phyloP scores from a whole-genome alignment of 169 alveolate genomes.

The Plasmodium fragile region DNA sequence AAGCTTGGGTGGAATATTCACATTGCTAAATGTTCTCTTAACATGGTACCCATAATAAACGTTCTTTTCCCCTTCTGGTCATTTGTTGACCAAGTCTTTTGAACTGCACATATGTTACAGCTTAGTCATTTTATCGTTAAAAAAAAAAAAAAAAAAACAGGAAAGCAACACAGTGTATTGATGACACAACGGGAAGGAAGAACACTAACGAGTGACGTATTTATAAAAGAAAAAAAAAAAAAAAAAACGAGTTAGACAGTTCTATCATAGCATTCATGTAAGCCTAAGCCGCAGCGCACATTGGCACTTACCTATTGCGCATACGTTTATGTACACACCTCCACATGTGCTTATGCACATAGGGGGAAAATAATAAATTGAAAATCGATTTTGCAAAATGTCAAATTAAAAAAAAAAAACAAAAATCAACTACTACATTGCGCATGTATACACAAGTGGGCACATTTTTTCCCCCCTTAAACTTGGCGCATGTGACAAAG shows the following conservation, averaged over 20 bases:
- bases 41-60: background rate
- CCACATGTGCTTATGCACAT: background rate
- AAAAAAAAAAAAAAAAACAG: background rate
- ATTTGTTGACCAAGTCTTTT: background rate
- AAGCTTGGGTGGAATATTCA: background rate
- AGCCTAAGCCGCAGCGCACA: background rate
- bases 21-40: background rate
- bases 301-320: background rate
- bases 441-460: background rate
- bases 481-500: background rate
- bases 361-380: background rate
- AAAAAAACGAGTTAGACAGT: background rate
- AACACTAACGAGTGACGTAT: background rate
- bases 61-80: background rate
- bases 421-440: background rate
- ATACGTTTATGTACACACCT: background rate
- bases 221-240: background rate
- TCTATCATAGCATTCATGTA: background rate
- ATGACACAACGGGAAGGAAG: background rate
- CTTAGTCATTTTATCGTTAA: background rate
- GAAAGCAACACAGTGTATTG: background rate
- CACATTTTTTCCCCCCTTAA: background rate
- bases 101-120: background rate
- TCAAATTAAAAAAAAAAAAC: conserved; percentile 1
- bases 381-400: background rate